Evolutionary conservation across 352 stramenopile species (phyloP).

Genomic region (Phytophthora sansomeana): DNA sequence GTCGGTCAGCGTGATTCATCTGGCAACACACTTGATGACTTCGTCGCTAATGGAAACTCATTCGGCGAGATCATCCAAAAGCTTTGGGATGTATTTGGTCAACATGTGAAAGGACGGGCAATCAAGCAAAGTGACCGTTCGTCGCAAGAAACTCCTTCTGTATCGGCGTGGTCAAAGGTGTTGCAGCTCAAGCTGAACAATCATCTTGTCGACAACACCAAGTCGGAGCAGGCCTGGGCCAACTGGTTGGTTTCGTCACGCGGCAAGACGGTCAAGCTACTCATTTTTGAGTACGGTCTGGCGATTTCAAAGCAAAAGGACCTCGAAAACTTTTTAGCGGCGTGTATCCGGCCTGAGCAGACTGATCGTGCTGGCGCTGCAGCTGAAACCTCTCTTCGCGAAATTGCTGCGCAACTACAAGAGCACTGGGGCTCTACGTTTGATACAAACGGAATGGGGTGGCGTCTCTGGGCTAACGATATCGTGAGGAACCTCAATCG

Average conservation of each 20-base stretch:
- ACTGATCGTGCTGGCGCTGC: constrained; percentile 25
- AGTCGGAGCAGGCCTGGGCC: constrained; percentile 6
- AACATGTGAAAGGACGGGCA: constrained; percentile 5
- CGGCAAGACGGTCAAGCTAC: constrained; percentile 10
- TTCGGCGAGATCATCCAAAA: constrained; percentile 11
- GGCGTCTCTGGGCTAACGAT: constrained; percentile 31
- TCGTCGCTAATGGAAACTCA: constrained; percentile 3
- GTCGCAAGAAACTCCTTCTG: neutral
- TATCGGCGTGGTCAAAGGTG: constrained; percentile 11
- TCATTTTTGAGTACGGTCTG: constrained; percentile 22
- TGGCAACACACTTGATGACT: constrained; percentile 10
- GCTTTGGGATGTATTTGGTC: constrained; percentile 9
- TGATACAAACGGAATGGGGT: constrained; percentile 3
- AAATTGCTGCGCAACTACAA: constrained; percentile 12
- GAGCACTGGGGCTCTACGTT: constrained; percentile 15
- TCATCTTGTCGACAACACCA: constrained; percentile 15
- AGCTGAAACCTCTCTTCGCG: constrained; percentile 13
- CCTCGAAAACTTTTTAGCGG: constrained; percentile 4
- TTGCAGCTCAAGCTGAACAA: constrained; percentile 29
- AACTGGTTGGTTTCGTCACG: constrained; percentile 9
- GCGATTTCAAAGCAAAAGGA: constrained; percentile 9
- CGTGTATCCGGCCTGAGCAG: constrained; percentile 13
- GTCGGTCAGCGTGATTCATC: constrained; percentile 20
- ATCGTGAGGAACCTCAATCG: constrained; percentile 16
- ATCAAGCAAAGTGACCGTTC: constrained; percentile 12